A percentile compares a stretch with the other conserved stretches of the same genome.
Evolutionary conservation across 305 asterid species (phyloP).

Genomic region (Andrographis paniculata): DNA sequence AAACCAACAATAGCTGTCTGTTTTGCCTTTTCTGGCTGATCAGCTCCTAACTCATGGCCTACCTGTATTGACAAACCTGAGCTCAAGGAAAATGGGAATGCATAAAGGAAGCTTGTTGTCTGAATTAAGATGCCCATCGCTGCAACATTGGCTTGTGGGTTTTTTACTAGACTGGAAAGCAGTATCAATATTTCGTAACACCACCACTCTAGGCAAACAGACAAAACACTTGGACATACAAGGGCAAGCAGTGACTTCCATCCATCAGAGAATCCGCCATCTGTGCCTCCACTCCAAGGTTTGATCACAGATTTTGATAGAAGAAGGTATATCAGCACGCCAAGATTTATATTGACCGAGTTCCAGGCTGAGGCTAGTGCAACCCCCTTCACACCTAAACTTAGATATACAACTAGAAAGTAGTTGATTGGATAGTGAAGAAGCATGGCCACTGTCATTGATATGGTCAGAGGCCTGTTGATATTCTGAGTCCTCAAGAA

Average conservation of each 20-base stretch:
- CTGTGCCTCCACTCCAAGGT: constrained; percentile 35
- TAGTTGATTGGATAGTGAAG: constrained; percentile 48
- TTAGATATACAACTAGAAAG: constrained; percentile 28
- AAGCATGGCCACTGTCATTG: constrained; percentile 31
- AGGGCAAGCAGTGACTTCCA: constrained; percentile 38
- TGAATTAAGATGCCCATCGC: constrained; percentile 55
- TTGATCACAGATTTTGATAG: constrained; percentile 24
- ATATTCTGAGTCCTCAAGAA: constrained; percentile 57
- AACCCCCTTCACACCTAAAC: constrained; percentile 45
- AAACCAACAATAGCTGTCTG: constrained; percentile 33
- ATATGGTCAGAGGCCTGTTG: constrained; percentile 39
- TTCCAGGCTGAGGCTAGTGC: constrained; percentile 49
- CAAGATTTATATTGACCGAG: constrained; percentile 31
- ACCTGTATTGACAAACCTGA: constrained; percentile 42
- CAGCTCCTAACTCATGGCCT: constrained; percentile 53
- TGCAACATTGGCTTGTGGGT: constrained; percentile 45
- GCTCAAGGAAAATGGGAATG: constrained; percentile 45
- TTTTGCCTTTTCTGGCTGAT: constrained; percentile 42
- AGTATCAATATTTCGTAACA: constrained; percentile 51
- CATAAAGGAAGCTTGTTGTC: constrained; percentile 45
- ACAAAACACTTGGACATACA: constrained; percentile 40
- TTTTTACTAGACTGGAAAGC: constrained; percentile 33
- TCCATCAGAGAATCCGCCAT: constrained; percentile 23
- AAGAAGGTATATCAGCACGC: constrained; percentile 29
- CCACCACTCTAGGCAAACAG: constrained; percentile 67